phyloP scores from a whole-genome alignment of 2,329 filamentous ascomycete species.

The Corinectria fuckeliana region DNA sequence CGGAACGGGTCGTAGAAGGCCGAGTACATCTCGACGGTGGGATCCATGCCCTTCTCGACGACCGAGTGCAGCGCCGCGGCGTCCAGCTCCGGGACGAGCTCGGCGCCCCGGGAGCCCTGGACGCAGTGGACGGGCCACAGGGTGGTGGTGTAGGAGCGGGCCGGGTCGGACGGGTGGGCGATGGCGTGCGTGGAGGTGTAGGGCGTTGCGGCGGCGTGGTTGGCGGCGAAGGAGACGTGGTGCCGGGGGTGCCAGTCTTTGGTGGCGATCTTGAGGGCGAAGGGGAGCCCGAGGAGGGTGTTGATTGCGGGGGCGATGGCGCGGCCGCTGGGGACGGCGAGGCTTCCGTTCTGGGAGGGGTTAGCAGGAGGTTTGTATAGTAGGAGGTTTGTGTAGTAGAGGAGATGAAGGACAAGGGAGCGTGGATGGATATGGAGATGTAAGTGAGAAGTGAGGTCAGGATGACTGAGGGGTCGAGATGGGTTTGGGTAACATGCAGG shows the following conservation, averaged over 20 bases:
- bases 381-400: background rate
- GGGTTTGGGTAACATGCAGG: no score
- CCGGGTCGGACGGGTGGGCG: slow-evolving; percentile 67
- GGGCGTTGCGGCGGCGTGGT: slow-evolving; percentile 72
- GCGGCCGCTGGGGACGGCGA: slow-evolving; percentile 79
- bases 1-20: slow-evolving; percentile 85
- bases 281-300: slow-evolving; percentile 72
- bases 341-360: slow-evolving; percentile 73
- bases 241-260: slow-evolving; percentile 86
- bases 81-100: slow-evolving; percentile 76
- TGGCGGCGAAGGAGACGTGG: slow-evolving; percentile 89
- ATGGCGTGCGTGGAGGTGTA: slow-evolving; percentile 72
- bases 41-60: slow-evolving; percentile 79
- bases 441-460: background rate
- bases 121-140: slow-evolving; percentile 95
- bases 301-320: slow-evolving; percentile 76
- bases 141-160: slow-evolving; percentile 68
- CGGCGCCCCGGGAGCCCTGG: slow-evolving; percentile 73
- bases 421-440: background rate
- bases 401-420: no score
- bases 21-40: slow-evolving; percentile 88
- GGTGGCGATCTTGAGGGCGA: slow-evolving; percentile 80
- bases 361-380: background rate
- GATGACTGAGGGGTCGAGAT: background rate
- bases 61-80: slow-evolving; percentile 63